Percentiles rank a stretch among this genome's conserved stretches.
Conservation (phyloP, 2,329 filamentous ascomycete species). For the Colletotrichum tofieldiae region DNA sequence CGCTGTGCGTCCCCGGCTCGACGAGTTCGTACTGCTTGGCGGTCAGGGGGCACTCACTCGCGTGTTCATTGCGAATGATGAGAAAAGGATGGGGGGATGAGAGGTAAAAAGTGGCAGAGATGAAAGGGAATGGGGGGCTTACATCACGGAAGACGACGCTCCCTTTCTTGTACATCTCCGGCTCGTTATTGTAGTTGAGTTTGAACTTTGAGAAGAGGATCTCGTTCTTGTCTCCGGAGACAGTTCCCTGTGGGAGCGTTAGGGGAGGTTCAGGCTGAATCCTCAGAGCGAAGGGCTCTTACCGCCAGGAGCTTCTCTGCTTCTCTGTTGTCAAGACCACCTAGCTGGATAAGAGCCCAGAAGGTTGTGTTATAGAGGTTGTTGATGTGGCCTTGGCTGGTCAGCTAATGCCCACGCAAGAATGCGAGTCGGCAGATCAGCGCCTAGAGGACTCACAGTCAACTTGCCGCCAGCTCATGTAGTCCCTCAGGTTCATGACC, state of each 20-base stretch:
- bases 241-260: slow-evolving; percentile 74
- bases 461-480: slow-evolving; percentile 96
- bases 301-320: slow-evolving; percentile 87
- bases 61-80: background rate
- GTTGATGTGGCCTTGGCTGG: slow-evolving; percentile 86
- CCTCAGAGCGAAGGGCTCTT: slow-evolving; percentile 45
- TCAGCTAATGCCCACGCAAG: slow-evolving; percentile 40
- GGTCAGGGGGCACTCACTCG: slow-evolving; percentile 46
- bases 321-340: slow-evolving; percentile 81
- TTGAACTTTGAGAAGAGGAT: slow-evolving; percentile 90
- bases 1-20: slow-evolving; percentile 67
- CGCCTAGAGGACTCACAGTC: slow-evolving; percentile 78
- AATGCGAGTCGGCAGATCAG: background rate
- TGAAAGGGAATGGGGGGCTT: slow-evolving; percentile 48
- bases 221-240: slow-evolving; percentile 94
- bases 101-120: background rate
- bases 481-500: slow-evolving; percentile 87
- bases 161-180: slow-evolving; percentile 92
- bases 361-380: slow-evolving; percentile 99
- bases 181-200: slow-evolving; percentile 98
- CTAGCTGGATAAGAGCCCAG: slow-evolving; percentile 87
- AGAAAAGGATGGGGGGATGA: no score
- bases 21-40: slow-evolving; percentile 77
- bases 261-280: background rate
- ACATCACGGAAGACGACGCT: slow-evolving; percentile 91